Percentiles rank a stretch among this genome's conserved stretches.
Conservation (phyloP, 1,284 basidiomycete species). For the Tilletia horrida region DNA sequence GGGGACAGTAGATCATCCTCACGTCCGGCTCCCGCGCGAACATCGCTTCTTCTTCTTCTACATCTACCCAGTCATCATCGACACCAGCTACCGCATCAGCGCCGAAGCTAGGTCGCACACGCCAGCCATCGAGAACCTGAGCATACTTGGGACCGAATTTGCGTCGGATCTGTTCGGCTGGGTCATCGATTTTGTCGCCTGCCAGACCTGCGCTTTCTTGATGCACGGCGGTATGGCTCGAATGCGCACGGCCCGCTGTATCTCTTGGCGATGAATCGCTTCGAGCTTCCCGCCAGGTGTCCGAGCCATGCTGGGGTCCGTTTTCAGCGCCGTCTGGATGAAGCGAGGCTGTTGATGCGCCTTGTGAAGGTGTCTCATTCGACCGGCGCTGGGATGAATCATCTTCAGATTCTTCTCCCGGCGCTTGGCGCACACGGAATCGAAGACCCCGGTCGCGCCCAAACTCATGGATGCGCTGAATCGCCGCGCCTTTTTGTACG, state of each 20-base stretch:
- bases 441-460: constrained; percentile 36
- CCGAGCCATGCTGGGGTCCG: too few species aligned
- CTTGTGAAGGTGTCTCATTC: not conserved
- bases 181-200: not conserved
- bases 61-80: constrained; percentile 13
- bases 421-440: constrained; percentile 17
- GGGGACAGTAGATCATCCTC: constrained; percentile 44
- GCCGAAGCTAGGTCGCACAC: not conserved
- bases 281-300: not conserved
- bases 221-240: not conserved
- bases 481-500: constrained; percentile 45
- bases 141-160: constrained; percentile 34
- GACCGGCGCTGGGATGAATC: not conserved
- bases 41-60: constrained; percentile 13
- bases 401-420: not conserved
- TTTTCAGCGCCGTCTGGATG: too few species aligned
- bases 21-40: constrained; percentile 27
- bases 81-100: not conserved
- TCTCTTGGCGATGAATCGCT: not conserved
- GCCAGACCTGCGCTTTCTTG: not conserved
- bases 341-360: not conserved
- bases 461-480: constrained; percentile 45
- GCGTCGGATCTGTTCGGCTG: constrained; percentile 1
- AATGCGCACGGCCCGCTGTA: not conserved
- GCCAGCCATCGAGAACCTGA: constrained; percentile 30